Conservation (phyloP, 1,284 basidiomycete genomes). For the Cutaneotrichosporon cutaneum region DNA sequence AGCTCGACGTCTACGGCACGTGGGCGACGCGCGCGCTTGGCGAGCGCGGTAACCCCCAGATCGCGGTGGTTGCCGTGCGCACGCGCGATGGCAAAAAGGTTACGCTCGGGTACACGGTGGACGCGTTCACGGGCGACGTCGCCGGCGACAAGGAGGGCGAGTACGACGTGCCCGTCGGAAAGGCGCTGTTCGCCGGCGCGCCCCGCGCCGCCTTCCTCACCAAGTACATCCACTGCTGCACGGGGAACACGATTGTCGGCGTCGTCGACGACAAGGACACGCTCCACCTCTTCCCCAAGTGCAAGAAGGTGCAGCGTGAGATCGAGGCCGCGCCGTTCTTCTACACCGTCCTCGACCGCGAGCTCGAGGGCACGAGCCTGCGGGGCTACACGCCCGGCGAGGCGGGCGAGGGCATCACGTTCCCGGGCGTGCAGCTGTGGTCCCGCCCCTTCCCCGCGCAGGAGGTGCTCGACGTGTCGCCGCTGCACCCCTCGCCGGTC, state of each 20-base stretch:
- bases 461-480: slow-evolving; percentile 47
- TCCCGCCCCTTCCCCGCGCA: slow-evolving; percentile 62
- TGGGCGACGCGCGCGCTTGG: slow-evolving; percentile 40
- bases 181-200: slow-evolving; percentile 37
- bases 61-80: slow-evolving; percentile 43
- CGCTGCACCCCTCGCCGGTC: slow-evolving; percentile 56
- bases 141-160: slow-evolving; percentile 28
- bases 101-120: slow-evolving; percentile 70
- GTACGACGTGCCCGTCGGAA: slow-evolving; percentile 36
- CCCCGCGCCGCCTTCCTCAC: slow-evolving; percentile 41
- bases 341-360: slow-evolving; percentile 29
- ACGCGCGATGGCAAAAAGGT: slow-evolving; percentile 34
- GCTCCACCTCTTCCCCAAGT: slow-evolving; percentile 50
- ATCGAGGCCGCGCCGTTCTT: slow-evolving; percentile 37
- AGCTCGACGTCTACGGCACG: slow-evolving; percentile 39
- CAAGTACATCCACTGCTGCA: slow-evolving; percentile 47
- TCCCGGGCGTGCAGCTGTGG: slow-evolving; percentile 56
- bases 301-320: slow-evolving; percentile 44
- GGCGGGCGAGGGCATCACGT: slow-evolving; percentile 12
- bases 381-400: slow-evolving; percentile 20
- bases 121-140: slow-evolving; percentile 70
- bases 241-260: slow-evolving; percentile 41
- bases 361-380: slow-evolving; percentile 27
- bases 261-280: slow-evolving; percentile 36
- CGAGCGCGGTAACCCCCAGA: slow-evolving; percentile 40